Evolutionary conservation across 306 rosid genomes (phyloP).

Genomic region (Purshia tridentata): DNA sequence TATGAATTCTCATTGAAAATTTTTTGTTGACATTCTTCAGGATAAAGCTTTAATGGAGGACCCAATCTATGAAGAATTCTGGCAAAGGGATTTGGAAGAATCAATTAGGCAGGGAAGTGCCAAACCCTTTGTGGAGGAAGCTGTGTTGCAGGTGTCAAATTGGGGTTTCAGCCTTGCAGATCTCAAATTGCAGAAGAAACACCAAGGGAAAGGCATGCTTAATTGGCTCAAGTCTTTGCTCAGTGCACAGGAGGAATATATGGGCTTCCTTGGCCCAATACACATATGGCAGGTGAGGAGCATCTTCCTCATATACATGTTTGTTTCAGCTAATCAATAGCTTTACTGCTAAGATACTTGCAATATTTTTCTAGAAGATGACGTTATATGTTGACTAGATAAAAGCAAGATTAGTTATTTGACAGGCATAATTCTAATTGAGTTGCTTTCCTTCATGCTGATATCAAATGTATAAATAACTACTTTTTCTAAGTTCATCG

Average conservation of each 20-base stretch:
- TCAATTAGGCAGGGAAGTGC: constrained; percentile 77
- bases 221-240: constrained; percentile 72
- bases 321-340: neutral
- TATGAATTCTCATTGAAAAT: constrained; percentile 12
- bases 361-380: neutral
- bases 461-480: neutral
- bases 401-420: neutral
- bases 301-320: constrained; percentile 21
- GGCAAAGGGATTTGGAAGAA: constrained; percentile 99
- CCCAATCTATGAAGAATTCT: constrained; percentile 89
- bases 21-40: constrained; percentile 38
- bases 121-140: constrained; percentile 87
- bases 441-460: neutral
- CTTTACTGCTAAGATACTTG: neutral
- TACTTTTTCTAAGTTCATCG: neutral
- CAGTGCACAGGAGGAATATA: constrained; percentile 62
- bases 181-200: constrained; percentile 81
- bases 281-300: constrained; percentile 92
- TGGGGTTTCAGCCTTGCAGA: constrained; percentile 97
- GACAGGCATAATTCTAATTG: neutral
- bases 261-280: constrained; percentile 91
- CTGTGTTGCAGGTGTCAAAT: constrained; percentile 77
- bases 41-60: constrained; percentile 91
- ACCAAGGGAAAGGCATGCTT: constrained; percentile 45
- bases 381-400: neutral